Base-by-base conservation (phyloP, 2,329 filamentous ascomycete species). In the Drechmeria coniospora region DNA sequence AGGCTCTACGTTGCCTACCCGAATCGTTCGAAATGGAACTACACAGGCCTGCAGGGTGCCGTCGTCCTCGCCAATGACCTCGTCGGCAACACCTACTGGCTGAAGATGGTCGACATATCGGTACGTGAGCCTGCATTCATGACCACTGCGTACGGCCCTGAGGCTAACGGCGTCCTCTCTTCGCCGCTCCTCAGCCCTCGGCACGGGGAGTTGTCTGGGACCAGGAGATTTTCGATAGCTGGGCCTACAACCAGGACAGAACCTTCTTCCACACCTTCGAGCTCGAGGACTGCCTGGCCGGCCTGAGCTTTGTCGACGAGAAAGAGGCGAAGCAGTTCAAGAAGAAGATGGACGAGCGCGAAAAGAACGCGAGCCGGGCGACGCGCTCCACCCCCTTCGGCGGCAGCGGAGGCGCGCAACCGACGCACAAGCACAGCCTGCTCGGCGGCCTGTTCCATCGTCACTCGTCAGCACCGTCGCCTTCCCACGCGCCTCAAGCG, bases 211-310 rank as follows among this genome's bases (percentile, higher is more conserved):
- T 94, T 27, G 78, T 94, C 45, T 94, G 83, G 83, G 86, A 93
- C 46, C 87, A 95, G 58, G 90, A 98, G 56, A 83, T 98, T 44
- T 98, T 92, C 58, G 87, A 98, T 42, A 75, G 74, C 27, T 95
- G 92, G 65, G 65, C 67, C 37, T 98, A 95, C 63, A 93, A 94
- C 56, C 87, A 94, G 49, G 90, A 98, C 51, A 77, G 90, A 35
- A 87, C 82, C 34, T 98, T 94, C 58, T 98, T 98, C 57, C 86
- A 95, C 56, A 84, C 82, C 5, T 98, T 98, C 50, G 90, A 98
- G 58, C 68, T 93, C 31, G 86, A 95, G 54, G 75, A 92, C 37
- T 95, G 84, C 45, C 60, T 92, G 34, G 90, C 84, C 5, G 90
- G 77, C 1, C 59, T 98, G 34, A 93, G 83, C 15, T 98, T 98